A percentile compares a stretch with the other conserved stretches of the same genome.
Evolutionary conservation across 805 yeast genomes (phyloP).

Genomic region (Yarrowia osloensis): DNA sequence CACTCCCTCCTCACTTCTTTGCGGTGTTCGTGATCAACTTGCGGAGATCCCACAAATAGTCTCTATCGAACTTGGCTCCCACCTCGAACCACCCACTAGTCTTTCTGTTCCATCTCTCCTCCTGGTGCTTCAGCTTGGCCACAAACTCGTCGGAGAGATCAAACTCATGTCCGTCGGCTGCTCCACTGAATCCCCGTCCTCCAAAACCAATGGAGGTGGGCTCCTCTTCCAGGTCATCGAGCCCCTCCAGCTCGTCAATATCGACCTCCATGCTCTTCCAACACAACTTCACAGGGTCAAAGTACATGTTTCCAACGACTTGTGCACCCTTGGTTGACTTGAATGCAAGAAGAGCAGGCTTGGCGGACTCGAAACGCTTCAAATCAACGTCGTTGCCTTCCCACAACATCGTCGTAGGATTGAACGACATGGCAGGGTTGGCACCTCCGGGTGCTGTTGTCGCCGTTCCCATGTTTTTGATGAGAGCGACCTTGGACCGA

Average conservation of each 20-base stretch:
- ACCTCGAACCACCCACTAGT: conserved; percentile 42
- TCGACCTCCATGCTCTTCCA: conserved; percentile 55
- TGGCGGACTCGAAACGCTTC: conserved; percentile 50
- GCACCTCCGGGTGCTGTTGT: too few relatives aligned
- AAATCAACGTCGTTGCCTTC: conserved; percentile 66
- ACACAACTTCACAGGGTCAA: conserved; percentile 56
- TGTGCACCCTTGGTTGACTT: conserved; percentile 42
- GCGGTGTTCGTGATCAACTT: conserved; percentile 38
- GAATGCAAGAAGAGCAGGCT: conserved; percentile 44
- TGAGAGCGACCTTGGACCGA: background rate
- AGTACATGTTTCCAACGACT: conserved; percentile 57
- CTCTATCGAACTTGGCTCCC: conserved; percentile 36
- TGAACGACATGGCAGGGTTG: conserved; percentile 50
- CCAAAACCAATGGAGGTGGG: background rate
- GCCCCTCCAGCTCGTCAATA: conserved; percentile 49
- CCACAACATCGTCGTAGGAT: conserved; percentile 57
- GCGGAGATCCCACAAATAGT: conserved; percentile 42
- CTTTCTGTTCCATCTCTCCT: conserved; percentile 43
- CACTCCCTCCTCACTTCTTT: background rate
- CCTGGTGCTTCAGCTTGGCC: conserved; percentile 40
- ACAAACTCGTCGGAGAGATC: conserved; percentile 38
- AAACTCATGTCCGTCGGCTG: conserved; percentile 40
- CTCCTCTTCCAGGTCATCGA: conserved; percentile 49
- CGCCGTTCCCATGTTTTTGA: background rate
- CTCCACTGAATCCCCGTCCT: conserved; percentile 22